Percentiles rank a stretch among this genome's conserved stretches.
phyloP scores from a whole-genome alignment of 495 filamentous ascomycete genomes.

The Penicillium nucicola region DNA sequence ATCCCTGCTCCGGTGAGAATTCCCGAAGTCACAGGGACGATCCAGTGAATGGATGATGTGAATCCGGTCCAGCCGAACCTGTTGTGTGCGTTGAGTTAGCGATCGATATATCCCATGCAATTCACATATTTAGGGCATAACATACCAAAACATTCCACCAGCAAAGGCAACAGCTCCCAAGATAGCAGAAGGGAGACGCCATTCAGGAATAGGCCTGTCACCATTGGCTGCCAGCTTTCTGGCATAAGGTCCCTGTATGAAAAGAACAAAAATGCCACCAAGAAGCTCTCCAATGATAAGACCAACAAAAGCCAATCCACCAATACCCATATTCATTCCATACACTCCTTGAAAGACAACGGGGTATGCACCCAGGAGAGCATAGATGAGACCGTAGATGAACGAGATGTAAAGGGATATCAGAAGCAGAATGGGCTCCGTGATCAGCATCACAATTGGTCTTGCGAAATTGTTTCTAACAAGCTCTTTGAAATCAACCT shows the following conservation, averaged over 20 bases:
- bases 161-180: slow-evolving; percentile 46
- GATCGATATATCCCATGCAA: neutral
- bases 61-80: slow-evolving; percentile 39
- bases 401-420: slow-evolving; percentile 41
- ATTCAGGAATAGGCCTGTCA: slow-evolving; percentile 28
- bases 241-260: slow-evolving; percentile 19
- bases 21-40: slow-evolving; percentile 24
- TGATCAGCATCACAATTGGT: slow-evolving; percentile 40
- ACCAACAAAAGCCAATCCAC: slow-evolving; percentile 29
- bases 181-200: slow-evolving; percentile 40
- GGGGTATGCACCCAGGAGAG: slow-evolving; percentile 30
- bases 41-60: slow-evolving; percentile 28
- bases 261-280: slow-evolving; percentile 21
- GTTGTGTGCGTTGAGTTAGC: neutral
- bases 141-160: slow-evolving; percentile 50
- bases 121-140: neutral
- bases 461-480: slow-evolving; percentile 37
- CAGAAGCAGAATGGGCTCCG: slow-evolving; percentile 43
- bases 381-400: slow-evolving; percentile 37
- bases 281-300: slow-evolving; percentile 28
- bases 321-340: slow-evolving; percentile 24
- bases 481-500: slow-evolving; percentile 35
- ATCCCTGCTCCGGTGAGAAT: slow-evolving; percentile 28
- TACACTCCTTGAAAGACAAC: slow-evolving; percentile 29
- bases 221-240: slow-evolving; percentile 25